These are phyloP conservation scores for Lentinula boryana DNA, from an alignment of 768 basidiomycete species.

Conservation along the genomic window DNA sequence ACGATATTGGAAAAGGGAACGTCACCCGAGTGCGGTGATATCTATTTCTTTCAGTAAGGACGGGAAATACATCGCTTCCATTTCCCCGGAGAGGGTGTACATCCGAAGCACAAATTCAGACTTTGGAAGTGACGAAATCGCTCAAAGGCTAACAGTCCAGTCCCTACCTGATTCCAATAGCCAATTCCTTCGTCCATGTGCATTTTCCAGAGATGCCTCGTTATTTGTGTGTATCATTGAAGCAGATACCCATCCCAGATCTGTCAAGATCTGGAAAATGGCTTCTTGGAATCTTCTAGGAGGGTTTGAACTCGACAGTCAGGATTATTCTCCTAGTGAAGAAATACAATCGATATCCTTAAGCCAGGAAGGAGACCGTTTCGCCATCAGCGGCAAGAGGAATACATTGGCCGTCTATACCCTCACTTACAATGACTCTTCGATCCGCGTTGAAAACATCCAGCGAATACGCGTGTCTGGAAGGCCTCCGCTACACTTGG, in stretches of 20 bases:
- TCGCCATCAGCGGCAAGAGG: background rate
- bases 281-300: background rate
- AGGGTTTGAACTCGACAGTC: background rate
- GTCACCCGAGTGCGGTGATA: background rate
- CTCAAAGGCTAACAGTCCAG: background rate
- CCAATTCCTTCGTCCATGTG: background rate
- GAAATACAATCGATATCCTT: background rate
- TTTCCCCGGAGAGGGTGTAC: background rate
- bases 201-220: background rate
- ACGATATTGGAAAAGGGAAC: background rate
- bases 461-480: background rate
- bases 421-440: background rate
- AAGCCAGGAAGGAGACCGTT: background rate
- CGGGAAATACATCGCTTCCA: background rate
- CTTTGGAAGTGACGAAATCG: background rate
- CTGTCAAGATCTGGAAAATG: background rate
- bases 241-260: background rate
- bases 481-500: background rate
- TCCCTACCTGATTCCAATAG: background rate
- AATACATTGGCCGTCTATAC: background rate
- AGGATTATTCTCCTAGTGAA: background rate
- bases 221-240: background rate
- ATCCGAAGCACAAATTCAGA: background rate
- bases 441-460: background rate
- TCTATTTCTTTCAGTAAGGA: slow-evolving; percentile 1